phyloP scores from a whole-genome alignment of 345 rosid species.

The Alliaria petiolata region DNA sequence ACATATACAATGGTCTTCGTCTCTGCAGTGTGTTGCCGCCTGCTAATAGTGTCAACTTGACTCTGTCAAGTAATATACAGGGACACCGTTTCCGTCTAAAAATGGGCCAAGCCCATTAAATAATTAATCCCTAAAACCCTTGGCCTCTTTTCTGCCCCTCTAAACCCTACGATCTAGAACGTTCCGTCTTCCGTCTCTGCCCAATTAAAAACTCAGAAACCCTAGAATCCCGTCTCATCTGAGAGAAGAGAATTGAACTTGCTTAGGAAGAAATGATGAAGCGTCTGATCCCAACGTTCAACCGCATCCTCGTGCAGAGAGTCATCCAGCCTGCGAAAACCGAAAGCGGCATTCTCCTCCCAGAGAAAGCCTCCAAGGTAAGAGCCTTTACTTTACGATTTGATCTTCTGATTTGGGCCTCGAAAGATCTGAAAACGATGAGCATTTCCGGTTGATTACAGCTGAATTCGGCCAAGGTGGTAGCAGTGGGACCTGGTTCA shows the following conservation, averaged over 20 bases:
- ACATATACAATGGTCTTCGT: too few species aligned
- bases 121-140: slow-evolving; percentile 12
- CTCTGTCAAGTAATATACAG: too few species aligned
- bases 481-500: slow-evolving; percentile 74
- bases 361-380: slow-evolving; percentile 68
- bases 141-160: neutral
- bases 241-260: neutral
- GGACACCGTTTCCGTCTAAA: too few species aligned
- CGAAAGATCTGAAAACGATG: neutral
- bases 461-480: slow-evolving; percentile 79
- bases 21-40: too few species aligned
- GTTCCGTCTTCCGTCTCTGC: slow-evolving; percentile 3
- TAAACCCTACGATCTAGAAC: slow-evolving; percentile 31
- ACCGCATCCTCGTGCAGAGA: slow-evolving; percentile 73
- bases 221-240: neutral
- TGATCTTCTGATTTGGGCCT: neutral
- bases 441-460: slow-evolving; percentile 16
- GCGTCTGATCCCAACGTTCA: slow-evolving; percentile 70
- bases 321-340: slow-evolving; percentile 80
- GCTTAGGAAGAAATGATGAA: slow-evolving; percentile 49
- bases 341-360: slow-evolving; percentile 71
- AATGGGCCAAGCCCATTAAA: neutral
- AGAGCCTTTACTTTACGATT: neutral
- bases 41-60: too few species aligned
- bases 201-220: slow-evolving; percentile 5